Conservation (phyloP, 495 filamentous ascomycete genomes). For the Hypoxylon lenormandii region DNA sequence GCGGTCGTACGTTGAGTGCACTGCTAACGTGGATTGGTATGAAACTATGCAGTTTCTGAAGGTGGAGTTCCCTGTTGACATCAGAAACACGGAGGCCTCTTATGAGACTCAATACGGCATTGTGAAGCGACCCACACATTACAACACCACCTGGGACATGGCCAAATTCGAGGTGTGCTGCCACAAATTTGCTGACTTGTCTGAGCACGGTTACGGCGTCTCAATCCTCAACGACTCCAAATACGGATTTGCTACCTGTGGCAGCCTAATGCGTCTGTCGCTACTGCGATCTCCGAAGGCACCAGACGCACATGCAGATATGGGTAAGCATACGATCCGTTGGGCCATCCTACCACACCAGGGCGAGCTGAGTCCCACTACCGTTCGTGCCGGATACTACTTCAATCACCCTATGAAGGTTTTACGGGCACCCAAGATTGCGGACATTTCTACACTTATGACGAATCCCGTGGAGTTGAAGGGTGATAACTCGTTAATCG, state of each 20-base stretch:
- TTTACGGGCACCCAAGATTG: conserved; percentile 48
- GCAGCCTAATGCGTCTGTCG: conserved; percentile 91
- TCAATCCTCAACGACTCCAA: conserved; percentile 96
- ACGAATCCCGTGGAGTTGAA: conserved; percentile 66
- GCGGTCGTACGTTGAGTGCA: conserved; percentile 79
- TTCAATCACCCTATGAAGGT: conserved; percentile 86
- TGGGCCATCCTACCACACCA: conserved; percentile 92
- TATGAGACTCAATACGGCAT: conserved; percentile 97
- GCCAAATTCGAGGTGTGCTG: conserved; percentile 99
- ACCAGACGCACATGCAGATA: conserved; percentile 94
- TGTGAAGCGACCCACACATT: conserved; percentile 88
- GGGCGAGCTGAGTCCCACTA: conserved; percentile 75
- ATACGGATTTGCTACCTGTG: conserved; percentile 92
- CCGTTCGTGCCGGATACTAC: conserved; percentile 83
- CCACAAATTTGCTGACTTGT: conserved; percentile 97
- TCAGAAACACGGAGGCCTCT: conserved; percentile 90
- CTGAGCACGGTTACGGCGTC: conserved; percentile 90
- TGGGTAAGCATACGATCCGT: conserved; percentile 88
- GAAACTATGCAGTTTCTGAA: conserved; percentile 98
- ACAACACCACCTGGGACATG: conserved; percentile 98
- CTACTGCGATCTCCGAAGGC: conserved; percentile 94
- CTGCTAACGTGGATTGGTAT: conserved; percentile 88
- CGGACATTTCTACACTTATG: conserved; percentile 52
- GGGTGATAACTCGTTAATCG: conserved; percentile 71
- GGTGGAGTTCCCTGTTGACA: conserved; percentile 95